These are phyloP conservation scores for Tylopilus felleus DNA, from an alignment of 768 basidiomycete genomes.

Conservation along the genomic window DNA sequence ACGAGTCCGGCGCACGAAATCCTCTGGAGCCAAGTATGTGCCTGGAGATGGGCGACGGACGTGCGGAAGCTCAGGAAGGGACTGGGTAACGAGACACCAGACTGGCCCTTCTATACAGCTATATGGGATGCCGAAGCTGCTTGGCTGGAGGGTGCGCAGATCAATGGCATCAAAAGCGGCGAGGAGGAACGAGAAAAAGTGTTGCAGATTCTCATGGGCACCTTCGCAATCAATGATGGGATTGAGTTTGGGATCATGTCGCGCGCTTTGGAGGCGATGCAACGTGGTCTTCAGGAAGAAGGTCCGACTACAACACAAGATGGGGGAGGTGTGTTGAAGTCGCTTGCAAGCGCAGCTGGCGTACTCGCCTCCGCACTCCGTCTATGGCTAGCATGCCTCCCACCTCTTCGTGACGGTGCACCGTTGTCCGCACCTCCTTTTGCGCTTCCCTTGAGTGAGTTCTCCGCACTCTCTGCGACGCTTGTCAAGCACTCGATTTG, in stretches of 20 bases:
- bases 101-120: constrained; percentile 31
- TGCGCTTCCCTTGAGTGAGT: constrained; percentile 50
- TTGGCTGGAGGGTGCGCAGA: constrained; percentile 73
- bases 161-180: constrained; percentile 70
- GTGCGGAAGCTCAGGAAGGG: constrained; percentile 39
- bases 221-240: constrained; percentile 37
- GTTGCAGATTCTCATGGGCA: constrained; percentile 34
- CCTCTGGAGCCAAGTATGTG: constrained; percentile 82
- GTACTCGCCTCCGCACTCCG: constrained; percentile 49
- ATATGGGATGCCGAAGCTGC: constrained; percentile 45
- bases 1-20: constrained; percentile 87
- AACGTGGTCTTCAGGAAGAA: constrained; percentile 20
- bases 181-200: constrained; percentile 52
- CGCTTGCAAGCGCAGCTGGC: constrained; percentile 35
- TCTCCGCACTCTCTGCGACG: constrained; percentile 51
- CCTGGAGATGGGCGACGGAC: constrained; percentile 71
- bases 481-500: constrained; percentile 54
- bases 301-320: not conserved
- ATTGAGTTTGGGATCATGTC: constrained; percentile 36
- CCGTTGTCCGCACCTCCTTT: constrained; percentile 53
- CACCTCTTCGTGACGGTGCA: constrained; percentile 39
- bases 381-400: constrained; percentile 62
- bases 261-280: constrained; percentile 35
- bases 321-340: constrained; percentile 16
- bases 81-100: constrained; percentile 30